Percentiles rank a stretch among this genome's conserved stretches.
Evolutionary conservation across 441 rosid genomes (phyloP).

Genomic region (Euphorbia celastroides): DNA sequence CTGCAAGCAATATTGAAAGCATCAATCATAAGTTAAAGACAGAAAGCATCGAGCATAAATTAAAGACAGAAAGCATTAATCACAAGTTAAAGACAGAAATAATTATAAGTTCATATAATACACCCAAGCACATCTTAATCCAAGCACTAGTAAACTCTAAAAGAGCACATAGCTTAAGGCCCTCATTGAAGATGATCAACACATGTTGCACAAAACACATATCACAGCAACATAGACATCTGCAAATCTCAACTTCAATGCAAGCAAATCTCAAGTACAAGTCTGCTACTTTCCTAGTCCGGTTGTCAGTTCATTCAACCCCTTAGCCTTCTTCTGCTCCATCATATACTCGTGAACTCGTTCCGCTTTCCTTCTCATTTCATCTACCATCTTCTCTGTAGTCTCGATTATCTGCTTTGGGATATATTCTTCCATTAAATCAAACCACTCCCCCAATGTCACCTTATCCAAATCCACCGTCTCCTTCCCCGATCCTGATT

Average conservation of each 20-base stretch:
- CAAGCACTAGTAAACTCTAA: not conserved
- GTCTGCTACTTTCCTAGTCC: slow-evolving; percentile 3
- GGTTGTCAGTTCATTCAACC: slow-evolving; percentile 5
- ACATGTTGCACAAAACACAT: not conserved
- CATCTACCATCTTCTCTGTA: slow-evolving; percentile 46
- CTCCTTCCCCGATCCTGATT: slow-evolving; percentile 17
- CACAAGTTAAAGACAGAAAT: not conserved
- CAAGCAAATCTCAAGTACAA: not conserved
- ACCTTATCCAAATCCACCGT: slow-evolving; percentile 35
- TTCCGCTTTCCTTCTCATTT: slow-evolving; percentile 38
- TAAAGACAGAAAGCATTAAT: not conserved
- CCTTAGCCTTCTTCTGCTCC: slow-evolving; percentile 40
- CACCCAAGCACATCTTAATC: not conserved
- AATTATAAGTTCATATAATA: not conserved
- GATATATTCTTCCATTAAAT: slow-evolving; percentile 36
- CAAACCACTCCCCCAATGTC: slow-evolving; percentile 51
- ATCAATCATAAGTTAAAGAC: not conserved
- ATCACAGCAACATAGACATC: not conserved
- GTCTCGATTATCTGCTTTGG: slow-evolving; percentile 35
- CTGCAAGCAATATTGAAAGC: not conserved
- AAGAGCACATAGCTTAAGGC: not conserved
- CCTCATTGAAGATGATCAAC: not conserved
- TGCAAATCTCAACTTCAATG: not conserved
- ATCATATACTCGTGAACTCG: slow-evolving; percentile 36
- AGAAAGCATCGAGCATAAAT: not conserved